A percentile compares a stretch with the other conserved stretches of the same genome.
Conservation (phyloP, 1,284 basidiomycete genomes). For the Cryptococcus sp. region DNA sequence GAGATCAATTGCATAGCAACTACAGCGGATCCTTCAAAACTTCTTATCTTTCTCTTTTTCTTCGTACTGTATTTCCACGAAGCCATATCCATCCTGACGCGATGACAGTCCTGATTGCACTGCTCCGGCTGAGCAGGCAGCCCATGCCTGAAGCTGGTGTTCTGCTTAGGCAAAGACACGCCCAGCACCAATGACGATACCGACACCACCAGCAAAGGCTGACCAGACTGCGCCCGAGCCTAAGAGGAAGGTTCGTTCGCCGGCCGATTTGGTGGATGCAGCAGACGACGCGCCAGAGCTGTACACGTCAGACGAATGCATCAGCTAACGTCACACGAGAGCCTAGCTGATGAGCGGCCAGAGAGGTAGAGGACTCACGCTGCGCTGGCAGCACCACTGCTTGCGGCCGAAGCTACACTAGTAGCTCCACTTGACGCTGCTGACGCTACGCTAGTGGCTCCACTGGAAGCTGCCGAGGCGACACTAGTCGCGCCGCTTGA, state of each 20-base stretch:
- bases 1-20: too few relatives aligned
- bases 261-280: constrained; percentile 8
- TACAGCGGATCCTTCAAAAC: too few relatives aligned
- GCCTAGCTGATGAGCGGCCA: too few relatives aligned
- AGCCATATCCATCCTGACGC: background rate
- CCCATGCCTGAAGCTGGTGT: background rate
- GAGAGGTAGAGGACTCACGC: constrained; percentile 4
- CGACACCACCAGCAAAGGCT: constrained; percentile 24
- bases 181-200: constrained; percentile 28
- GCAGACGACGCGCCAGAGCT: constrained; percentile 8
- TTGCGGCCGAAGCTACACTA: background rate
- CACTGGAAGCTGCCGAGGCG: background rate
- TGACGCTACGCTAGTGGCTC: constrained; percentile 4
- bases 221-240: constrained; percentile 18
- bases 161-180: constrained; percentile 21
- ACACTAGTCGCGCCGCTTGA: constrained; percentile 15
- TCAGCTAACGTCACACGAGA: background rate
- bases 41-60: too few relatives aligned
- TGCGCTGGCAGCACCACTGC: background rate
- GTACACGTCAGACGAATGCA: background rate
- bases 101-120: background rate
- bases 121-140: too few relatives aligned
- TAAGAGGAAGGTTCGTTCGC: constrained; percentile 7
- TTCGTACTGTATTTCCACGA: too few relatives aligned
- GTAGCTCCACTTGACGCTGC: constrained; percentile 6